These are phyloP conservation scores for Cadophora luteo-olivacea DNA, from an alignment of 2,329 filamentous ascomycete species.

Conservation along the genomic window DNA sequence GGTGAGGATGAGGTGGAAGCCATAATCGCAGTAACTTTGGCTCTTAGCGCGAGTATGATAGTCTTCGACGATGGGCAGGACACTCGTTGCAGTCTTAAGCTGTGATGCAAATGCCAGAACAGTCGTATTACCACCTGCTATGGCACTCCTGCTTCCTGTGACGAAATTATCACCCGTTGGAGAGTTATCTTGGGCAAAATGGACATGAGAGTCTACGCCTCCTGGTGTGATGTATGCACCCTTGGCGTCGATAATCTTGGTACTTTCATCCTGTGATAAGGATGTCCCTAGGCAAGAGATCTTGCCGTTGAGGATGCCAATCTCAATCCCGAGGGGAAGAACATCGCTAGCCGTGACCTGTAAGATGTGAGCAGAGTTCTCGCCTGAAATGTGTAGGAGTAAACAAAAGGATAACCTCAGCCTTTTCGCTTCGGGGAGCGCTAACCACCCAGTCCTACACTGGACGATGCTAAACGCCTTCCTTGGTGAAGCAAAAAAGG, in stretches of 20 bases:
- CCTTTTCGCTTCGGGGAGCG: too few species aligned
- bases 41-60: constrained; percentile 53
- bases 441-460: not conserved
- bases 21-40: constrained; percentile 62
- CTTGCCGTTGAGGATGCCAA: constrained; percentile 54
- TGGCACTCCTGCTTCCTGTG: constrained; percentile 57
- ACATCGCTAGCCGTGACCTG: constrained; percentile 55
- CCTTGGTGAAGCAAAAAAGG: too few species aligned
- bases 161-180: constrained; percentile 50
- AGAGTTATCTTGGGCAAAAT: constrained; percentile 53
- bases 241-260: constrained; percentile 51
- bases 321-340: constrained; percentile 50
- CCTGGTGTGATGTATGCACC: constrained; percentile 54
- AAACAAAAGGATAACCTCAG: not conserved
- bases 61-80: constrained; percentile 54
- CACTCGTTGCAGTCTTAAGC: constrained; percentile 51
- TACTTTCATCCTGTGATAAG: constrained; percentile 45
- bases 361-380: constrained; percentile 7
- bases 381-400: not conserved
- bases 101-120: constrained; percentile 64
- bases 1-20: constrained; percentile 58
- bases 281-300: constrained; percentile 52
- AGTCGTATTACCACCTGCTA: constrained; percentile 65
- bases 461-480: too few species aligned
- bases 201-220: constrained; percentile 57